Percentiles rank a stretch among this genome's conserved stretches.
Evolutionary conservation across 257 asterid genomes (phyloP).

Genomic region (Vinca minor): DNA sequence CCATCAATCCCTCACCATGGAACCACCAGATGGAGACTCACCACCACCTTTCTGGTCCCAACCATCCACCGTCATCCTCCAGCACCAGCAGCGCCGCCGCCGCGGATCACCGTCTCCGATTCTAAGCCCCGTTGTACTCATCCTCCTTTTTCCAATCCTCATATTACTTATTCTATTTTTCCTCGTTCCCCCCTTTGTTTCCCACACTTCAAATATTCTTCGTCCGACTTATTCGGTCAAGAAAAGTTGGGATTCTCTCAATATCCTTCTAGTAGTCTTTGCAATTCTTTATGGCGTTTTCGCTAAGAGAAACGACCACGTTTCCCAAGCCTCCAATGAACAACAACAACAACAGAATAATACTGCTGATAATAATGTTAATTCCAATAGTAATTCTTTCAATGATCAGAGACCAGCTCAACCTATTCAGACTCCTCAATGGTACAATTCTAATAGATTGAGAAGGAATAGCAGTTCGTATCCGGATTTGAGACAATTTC

Average conservation of each 20-base stretch:
- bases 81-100: slow-evolving; percentile 29
- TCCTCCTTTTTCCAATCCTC: slow-evolving; percentile 41
- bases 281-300: slow-evolving; percentile 81
- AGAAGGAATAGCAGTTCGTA: slow-evolving; percentile 74
- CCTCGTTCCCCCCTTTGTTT: slow-evolving; percentile 46
- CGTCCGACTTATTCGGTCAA: slow-evolving; percentile 56
- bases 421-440: slow-evolving; percentile 22
- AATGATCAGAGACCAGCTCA: slow-evolving; percentile 7
- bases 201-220: slow-evolving; percentile 43
- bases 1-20: slow-evolving; percentile 29
- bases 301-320: slow-evolving; percentile 54
- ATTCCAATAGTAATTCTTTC: slow-evolving; percentile 1
- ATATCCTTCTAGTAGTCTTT: slow-evolving; percentile 48
- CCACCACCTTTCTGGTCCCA: slow-evolving; percentile 59
- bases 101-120: slow-evolving; percentile 42
- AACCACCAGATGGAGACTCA: slow-evolving; percentile 43
- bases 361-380: background rate
- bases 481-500: slow-evolving; percentile 65
- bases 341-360: background rate
- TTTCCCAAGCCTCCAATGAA: slow-evolving; percentile 11
- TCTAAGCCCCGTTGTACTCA: slow-evolving; percentile 49
- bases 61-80: slow-evolving; percentile 32
- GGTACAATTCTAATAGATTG: slow-evolving; percentile 30
- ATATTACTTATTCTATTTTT: slow-evolving; percentile 36
- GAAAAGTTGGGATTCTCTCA: slow-evolving; percentile 67